Conservation (phyloP, 2,329 filamentous ascomycete genomes). For the Phialemoniopsis sp. region DNA sequence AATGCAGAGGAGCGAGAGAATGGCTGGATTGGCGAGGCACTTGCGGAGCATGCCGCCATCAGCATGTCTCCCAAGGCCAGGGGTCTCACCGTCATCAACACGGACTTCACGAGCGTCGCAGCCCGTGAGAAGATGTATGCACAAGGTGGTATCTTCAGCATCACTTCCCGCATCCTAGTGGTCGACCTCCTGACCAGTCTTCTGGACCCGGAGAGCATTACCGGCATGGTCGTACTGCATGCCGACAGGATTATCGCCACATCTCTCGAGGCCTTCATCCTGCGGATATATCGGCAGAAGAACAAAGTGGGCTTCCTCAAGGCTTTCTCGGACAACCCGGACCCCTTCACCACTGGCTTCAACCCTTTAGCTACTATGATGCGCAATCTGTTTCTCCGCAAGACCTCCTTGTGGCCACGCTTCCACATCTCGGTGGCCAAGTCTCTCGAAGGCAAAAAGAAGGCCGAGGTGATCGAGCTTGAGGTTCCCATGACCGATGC, state of each 20-base stretch:
- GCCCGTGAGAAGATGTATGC: conserved; percentile 89
- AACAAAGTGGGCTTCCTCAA: conserved; percentile 94
- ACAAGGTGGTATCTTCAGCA: conserved; percentile 86
- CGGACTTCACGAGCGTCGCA: conserved; percentile 83
- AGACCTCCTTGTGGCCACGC: conserved; percentile 85
- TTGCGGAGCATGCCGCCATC: conserved; percentile 92
- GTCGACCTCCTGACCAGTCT: conserved; percentile 87
- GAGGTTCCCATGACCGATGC: conserved; percentile 93
- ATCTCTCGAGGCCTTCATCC: conserved; percentile 89
- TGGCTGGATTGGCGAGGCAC: conserved; percentile 91
- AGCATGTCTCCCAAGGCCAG: conserved; percentile 78
- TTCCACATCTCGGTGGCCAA: conserved; percentile 90
- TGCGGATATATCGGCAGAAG: conserved; percentile 88
- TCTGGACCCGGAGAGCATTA: conserved; percentile 78
- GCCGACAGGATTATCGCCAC: conserved; percentile 84
- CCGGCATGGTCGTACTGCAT: conserved; percentile 82
- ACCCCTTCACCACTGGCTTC: conserved; percentile 86
- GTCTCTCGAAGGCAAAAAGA: conserved; percentile 84
- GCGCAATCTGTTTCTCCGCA: conserved; percentile 85
- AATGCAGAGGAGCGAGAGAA: conserved; percentile 92
- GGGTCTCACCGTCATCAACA: conserved; percentile 89
- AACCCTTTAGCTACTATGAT: conserved; percentile 86
- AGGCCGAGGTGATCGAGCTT: conserved; percentile 94
- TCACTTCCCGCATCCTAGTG: conserved; percentile 92
- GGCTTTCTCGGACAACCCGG: conserved; percentile 90